phyloP scores from a whole-genome alignment of 2,329 filamentous ascomycete species.

The Apiospora aurea region DNA sequence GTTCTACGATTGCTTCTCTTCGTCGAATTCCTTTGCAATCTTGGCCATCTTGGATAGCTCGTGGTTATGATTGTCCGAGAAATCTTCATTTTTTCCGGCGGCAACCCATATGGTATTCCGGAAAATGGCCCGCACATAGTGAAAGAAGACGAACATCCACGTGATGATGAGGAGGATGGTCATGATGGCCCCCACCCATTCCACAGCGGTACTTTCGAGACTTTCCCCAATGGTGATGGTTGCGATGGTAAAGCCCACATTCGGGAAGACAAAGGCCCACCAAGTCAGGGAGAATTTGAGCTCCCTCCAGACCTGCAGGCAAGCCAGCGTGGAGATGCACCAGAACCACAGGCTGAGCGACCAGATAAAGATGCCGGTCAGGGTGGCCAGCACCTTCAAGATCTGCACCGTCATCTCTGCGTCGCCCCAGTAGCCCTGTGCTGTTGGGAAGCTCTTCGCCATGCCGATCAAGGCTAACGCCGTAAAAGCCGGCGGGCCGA shows the following conservation, averaged over 20 bases:
- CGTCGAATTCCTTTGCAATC: neutral
- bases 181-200: slow-evolving; percentile 62
- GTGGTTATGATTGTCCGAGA: slow-evolving; percentile 35
- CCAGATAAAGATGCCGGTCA: slow-evolving; percentile 53
- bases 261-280: slow-evolving; percentile 73
- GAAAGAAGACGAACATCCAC: slow-evolving; percentile 60
- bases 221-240: slow-evolving; percentile 63
- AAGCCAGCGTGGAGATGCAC: slow-evolving; percentile 43
- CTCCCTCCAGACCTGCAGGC: slow-evolving; percentile 38
- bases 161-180: slow-evolving; percentile 60
- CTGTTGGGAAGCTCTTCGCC: slow-evolving; percentile 42
- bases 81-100: slow-evolving; percentile 66
- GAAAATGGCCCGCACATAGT: slow-evolving; percentile 57
- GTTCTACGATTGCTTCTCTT: slow-evolving; percentile 17
- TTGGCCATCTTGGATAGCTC: slow-evolving; percentile 14
- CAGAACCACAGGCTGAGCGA: slow-evolving; percentile 59
- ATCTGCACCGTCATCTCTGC: slow-evolving; percentile 38
- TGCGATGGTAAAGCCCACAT: slow-evolving; percentile 67
- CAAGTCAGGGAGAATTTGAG: slow-evolving; percentile 54
- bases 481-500: slow-evolving; percentile 54
- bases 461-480: slow-evolving; percentile 54
- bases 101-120: slow-evolving; percentile 59
- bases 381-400: slow-evolving; percentile 49
- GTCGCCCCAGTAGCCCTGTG: slow-evolving; percentile 37
- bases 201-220: slow-evolving; percentile 58